These are phyloP conservation scores for Gliomastix tumulicola DNA, from an alignment of 2,329 filamentous ascomycete genomes.

Conservation along the genomic window DNA sequence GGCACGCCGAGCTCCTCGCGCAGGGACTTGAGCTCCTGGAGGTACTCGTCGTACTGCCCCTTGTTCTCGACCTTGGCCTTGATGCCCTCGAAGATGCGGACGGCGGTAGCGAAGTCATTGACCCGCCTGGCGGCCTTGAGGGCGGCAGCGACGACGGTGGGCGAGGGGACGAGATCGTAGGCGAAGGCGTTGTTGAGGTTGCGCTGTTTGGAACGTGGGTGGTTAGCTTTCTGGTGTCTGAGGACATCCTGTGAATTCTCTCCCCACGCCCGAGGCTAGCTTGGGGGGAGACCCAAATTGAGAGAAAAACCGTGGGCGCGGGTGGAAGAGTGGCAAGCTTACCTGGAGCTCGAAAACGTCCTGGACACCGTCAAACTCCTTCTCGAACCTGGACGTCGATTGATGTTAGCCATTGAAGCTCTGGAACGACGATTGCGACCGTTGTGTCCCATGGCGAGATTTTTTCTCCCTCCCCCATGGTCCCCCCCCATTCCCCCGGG, in stretches of 20 bases:
- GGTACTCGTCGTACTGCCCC: constrained; percentile 93
- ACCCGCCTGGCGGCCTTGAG: constrained; percentile 91
- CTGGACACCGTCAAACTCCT: constrained; percentile 95
- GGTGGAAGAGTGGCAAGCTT: constrained; percentile 27
- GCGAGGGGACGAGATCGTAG: constrained; percentile 97
- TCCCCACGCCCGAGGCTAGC: too few species aligned
- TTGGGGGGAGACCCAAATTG: constrained; percentile 17
- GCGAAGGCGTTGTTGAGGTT: constrained; percentile 99
- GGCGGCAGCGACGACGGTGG: constrained; percentile 83
- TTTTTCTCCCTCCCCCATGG: too few species aligned
- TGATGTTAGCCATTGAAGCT: constrained; percentile 18
- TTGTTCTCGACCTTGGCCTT: constrained; percentile 99
- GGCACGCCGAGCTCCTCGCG: constrained; percentile 88
- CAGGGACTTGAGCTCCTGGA: constrained; percentile 85
- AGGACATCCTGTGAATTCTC: too few species aligned
- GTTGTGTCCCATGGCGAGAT: neutral
- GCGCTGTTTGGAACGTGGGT: constrained; percentile 39
- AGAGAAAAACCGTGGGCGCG: constrained; percentile 16
- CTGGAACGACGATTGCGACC: neutral
- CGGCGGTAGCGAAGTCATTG: constrained; percentile 97
- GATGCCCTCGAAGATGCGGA: constrained; percentile 98
- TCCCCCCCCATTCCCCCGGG: too few species aligned
- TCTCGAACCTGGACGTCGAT: constrained; percentile 72
- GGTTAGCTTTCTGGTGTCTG: constrained; percentile 1
- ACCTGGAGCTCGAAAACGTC: constrained; percentile 99